Conservation (phyloP, 371 early-diverging fungal species). For the Lichtheimia corymbifera region DNA sequence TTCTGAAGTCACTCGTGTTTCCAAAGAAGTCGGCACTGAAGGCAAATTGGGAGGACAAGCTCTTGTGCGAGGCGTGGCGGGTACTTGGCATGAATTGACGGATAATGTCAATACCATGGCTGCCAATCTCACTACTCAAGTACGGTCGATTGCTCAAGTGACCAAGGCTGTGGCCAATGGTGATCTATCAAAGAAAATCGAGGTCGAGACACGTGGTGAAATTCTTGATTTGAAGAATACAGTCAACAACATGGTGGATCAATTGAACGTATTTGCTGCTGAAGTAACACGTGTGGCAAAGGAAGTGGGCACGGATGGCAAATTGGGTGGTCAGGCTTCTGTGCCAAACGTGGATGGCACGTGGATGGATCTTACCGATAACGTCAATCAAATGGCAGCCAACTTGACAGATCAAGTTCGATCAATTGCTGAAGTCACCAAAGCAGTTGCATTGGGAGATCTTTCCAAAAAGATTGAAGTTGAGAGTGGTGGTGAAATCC, state of each 20-base stretch:
- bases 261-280: conserved; percentile 31
- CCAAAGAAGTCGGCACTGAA: conserved; percentile 39
- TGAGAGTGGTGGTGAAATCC: conserved; percentile 52
- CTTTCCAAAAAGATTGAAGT: conserved; percentile 38
- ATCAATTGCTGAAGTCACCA: conserved; percentile 18
- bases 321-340: background rate
- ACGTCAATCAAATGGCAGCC: background rate
- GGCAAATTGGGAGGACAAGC: conserved; percentile 54
- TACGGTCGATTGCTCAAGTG: conserved; percentile 53
- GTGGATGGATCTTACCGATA: background rate
- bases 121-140: conserved; percentile 8
- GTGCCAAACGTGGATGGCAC: background rate
- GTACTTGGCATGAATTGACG: conserved; percentile 45
- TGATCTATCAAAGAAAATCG: conserved; percentile 58
- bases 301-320: conserved; percentile 1
- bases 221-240: conserved; percentile 65
- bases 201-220: conserved; percentile 61
- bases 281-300: conserved; percentile 1
- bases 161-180: conserved; percentile 54
- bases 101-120: conserved; percentile 50
- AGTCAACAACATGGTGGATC: conserved; percentile 66
- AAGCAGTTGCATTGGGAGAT: conserved; percentile 58
- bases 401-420: conserved; percentile 27
- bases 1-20: conserved; percentile 53
- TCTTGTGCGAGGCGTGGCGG: conserved; percentile 35